A percentile compares a stretch with the other conserved stretches of the same genome.
These are phyloP conservation scores for Leishmania tropica DNA, from an alignment of 208 protist species.

Conservation along the genomic window DNA sequence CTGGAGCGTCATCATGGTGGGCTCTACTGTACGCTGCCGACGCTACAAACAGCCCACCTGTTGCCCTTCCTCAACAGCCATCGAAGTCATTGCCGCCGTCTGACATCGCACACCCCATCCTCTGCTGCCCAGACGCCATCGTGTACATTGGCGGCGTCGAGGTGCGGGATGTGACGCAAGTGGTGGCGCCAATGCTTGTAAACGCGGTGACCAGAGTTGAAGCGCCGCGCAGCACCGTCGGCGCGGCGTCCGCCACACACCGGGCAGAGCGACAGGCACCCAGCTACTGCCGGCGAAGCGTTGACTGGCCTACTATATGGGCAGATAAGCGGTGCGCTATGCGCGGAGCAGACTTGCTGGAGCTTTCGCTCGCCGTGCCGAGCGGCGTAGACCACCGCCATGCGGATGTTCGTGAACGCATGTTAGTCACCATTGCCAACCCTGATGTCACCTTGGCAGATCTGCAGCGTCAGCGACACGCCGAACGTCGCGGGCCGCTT, in stretches of 20 bases:
- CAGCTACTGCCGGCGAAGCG: constrained; percentile 18
- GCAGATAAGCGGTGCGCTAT: constrained; percentile 27
- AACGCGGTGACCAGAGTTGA: constrained; percentile 19
- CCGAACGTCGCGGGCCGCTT: constrained; percentile 37
- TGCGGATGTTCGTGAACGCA: constrained; percentile 16
- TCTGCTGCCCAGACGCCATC: constrained; percentile 52
- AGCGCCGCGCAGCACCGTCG: constrained; percentile 4
- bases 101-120: not conserved
- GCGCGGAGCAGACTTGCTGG: constrained; percentile 44
- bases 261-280: constrained; percentile 19
- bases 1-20: not conserved
- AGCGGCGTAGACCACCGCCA: not conserved
- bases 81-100: not conserved
- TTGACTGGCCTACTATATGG: constrained; percentile 18
- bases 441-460: constrained; percentile 30
- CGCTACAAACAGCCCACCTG: not conserved
- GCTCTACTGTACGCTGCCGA: not conserved
- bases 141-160: constrained; percentile 73
- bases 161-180: constrained; percentile 39
- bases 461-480: constrained; percentile 34
- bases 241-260: constrained; percentile 3
- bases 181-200: constrained; percentile 49
- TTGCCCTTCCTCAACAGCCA: not conserved
- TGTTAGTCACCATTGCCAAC: constrained; percentile 55
- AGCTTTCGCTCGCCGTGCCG: constrained; percentile 42